These are phyloP conservation scores for Elsinoe ampelina DNA, from an alignment of 2,329 filamentous ascomycete genomes.

Conservation along the genomic window DNA sequence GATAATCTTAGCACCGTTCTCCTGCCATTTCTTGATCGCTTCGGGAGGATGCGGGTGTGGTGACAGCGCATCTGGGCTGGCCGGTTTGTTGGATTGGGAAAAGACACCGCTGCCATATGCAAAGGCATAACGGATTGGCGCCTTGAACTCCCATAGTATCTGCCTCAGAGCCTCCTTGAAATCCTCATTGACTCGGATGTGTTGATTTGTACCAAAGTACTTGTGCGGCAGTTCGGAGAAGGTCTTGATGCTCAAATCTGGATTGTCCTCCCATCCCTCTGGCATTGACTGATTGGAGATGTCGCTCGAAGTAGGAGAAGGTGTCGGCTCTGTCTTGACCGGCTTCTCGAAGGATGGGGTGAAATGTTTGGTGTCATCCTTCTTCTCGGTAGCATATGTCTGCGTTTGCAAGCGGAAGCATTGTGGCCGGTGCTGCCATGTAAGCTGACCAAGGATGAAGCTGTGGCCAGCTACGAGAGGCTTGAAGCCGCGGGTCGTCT, in stretches of 20 bases:
- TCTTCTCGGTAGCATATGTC: constrained; percentile 14
- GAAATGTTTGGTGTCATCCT: constrained; percentile 14
- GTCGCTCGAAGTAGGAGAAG: constrained; percentile 17
- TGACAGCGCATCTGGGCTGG: constrained; percentile 39
- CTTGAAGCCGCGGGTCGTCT: constrained; percentile 17
- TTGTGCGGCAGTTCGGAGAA: constrained; percentile 69
- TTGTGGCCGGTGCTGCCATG: constrained; percentile 25
- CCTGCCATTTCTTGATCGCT: constrained; percentile 75
- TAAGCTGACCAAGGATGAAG: constrained; percentile 26
- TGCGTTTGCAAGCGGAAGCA: constrained; percentile 17
- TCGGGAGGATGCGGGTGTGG: constrained; percentile 75
- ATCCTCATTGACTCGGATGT: constrained; percentile 91
- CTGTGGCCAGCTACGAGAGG: constrained; percentile 27
- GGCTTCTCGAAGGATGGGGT: constrained; percentile 8
- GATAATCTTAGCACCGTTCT: constrained; percentile 88
- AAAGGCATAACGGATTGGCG: constrained; percentile 91
- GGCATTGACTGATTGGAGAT: constrained; percentile 31
- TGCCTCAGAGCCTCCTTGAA: constrained; percentile 84
- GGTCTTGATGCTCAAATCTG: constrained; percentile 59
- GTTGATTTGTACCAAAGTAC: constrained; percentile 89
- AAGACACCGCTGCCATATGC: constrained; percentile 97
- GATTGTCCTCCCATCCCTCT: constrained; percentile 65
- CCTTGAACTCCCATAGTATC: constrained; percentile 82
- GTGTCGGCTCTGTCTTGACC: constrained; percentile 9
- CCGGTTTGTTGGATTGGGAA: constrained; percentile 53